Evolutionary conservation across 805 yeast genomes (phyloP), one percentile per base, ranked within the genome.

Genomic region (Yamadazyma sp.): DNA sequence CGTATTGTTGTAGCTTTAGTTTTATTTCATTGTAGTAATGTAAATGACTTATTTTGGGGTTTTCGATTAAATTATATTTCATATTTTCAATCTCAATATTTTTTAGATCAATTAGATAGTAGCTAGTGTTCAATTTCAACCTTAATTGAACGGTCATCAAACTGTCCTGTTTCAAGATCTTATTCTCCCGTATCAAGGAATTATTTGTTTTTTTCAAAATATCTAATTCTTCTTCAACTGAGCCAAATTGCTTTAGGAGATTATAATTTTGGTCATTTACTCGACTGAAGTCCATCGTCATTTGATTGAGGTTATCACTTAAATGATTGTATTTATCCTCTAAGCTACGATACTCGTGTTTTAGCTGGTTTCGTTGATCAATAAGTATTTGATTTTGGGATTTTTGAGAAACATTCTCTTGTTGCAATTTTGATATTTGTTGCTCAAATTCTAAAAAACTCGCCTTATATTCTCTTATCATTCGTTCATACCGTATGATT

Each of bases 11-110:
- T 10, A 43, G 14, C 15, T 43, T 43, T 12, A 33, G 23, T 13
- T 36, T 16, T 5, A 41, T 39, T 16, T 36, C 31, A 3, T 17
- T 25, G 25, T 43, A 43, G 28, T 40, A 43, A 18, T 24, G 14
- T 5, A 40, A 20, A n/a, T n/a, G n/a, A 8, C 12, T 27, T n/a
- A 7, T 5, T 21, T 5, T 15, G 1, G 47, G 47, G n/a, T 27
- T 20, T 6, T 33, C 30, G 8, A 40, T 14, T 11, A 43, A 22
- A 4, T 25, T 10, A 22, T 20, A 27, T 19, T 28, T 27, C 9
- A 23, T 10, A 23, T 17, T 36, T 16, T 40, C 44, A 9, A 30
- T 17, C 18, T 43, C 33, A 6, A 43, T 20, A 8, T 14, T 11
- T 17, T 36, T 27, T 6, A 27, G 10, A 9, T 39, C 23, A 15